phyloP scores from a whole-genome alignment of 768 basidiomycete species.

The Lactarius hatsudake region DNA sequence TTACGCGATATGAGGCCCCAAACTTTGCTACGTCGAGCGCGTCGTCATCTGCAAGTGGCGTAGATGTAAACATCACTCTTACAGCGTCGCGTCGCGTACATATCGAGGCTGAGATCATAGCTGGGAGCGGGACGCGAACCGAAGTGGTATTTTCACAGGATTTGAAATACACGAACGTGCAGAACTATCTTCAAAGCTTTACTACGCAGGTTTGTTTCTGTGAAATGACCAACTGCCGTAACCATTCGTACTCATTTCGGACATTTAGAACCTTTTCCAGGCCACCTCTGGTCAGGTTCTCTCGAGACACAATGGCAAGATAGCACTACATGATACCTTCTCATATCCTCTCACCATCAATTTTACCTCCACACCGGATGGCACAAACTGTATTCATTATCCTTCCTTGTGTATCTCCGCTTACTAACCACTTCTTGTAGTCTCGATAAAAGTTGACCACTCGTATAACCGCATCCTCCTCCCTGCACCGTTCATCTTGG shows the following conservation, averaged over 20 bases:
- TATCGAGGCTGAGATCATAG: conserved; percentile 59
- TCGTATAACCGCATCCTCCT: conserved; percentile 59
- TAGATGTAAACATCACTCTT: conserved; percentile 40
- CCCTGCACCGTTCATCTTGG: conserved; percentile 57
- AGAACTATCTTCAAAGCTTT: conserved; percentile 52
- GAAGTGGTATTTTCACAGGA: conserved; percentile 61
- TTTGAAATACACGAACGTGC: conserved; percentile 58
- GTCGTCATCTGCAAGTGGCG: conserved; percentile 42
- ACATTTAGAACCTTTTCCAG: conserved; percentile 42
- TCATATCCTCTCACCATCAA: conserved; percentile 42
- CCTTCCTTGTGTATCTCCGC: background rate
- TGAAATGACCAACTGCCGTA: background rate
- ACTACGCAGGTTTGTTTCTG: conserved; percentile 37
- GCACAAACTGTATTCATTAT: conserved; percentile 34
- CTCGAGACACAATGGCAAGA: conserved; percentile 49
- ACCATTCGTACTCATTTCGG: background rate
- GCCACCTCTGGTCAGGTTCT: conserved; percentile 44
- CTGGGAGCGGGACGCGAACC: conserved; percentile 57
- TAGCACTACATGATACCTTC: conserved; percentile 49
- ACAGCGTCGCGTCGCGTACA: conserved; percentile 53
- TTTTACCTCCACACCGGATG: conserved; percentile 35
- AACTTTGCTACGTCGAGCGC: conserved; percentile 54
- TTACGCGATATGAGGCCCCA: conserved; percentile 54
- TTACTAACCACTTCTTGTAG: conserved; percentile 35
- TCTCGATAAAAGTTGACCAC: conserved; percentile 58